Percentiles rank a stretch among this genome's conserved stretches.
Evolutionary conservation across 371 early-diverging fungal genomes (phyloP).

Genomic region (Actinomortierella ambigua): DNA sequence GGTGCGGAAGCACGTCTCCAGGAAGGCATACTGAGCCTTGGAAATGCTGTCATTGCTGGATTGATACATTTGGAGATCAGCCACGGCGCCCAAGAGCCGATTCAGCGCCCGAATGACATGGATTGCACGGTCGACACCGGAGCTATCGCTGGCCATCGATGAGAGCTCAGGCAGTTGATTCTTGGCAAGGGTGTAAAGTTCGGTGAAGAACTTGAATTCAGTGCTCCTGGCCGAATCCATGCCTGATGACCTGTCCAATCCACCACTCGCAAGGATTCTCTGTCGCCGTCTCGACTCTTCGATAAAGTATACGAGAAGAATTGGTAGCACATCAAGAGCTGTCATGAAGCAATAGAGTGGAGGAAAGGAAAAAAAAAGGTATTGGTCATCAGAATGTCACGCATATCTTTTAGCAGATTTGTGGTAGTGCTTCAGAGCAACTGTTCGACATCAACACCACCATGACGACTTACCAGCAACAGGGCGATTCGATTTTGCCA

Average conservation of each 20-base stretch:
- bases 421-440: not conserved
- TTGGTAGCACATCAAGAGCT: constrained; percentile 33
- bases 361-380: not conserved
- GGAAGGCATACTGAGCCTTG: constrained; percentile 35
- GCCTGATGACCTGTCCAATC: constrained; percentile 18
- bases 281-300: constrained; percentile 38
- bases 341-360: not conserved
- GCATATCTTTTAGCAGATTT: not conserved
- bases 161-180: constrained; percentile 33
- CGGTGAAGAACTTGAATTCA: constrained; percentile 43
- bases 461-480: constrained; percentile 12
- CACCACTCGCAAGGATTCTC: constrained; percentile 20
- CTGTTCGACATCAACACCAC: no score
- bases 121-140: no score
- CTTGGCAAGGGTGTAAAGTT: constrained; percentile 28
- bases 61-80: constrained; percentile 44
- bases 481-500: constrained; percentile 21
- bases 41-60: constrained; percentile 30
- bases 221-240: constrained; percentile 28
- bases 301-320: constrained; percentile 29
- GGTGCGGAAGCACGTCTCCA: constrained; percentile 32
- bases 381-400: not conserved
- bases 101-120: constrained; percentile 14
- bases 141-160: no score
- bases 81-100: constrained; percentile 19